phyloP scores from a whole-genome alignment of 1,139 yeast genomes.

The Kurtzmaniella quercitrusa region DNA sequence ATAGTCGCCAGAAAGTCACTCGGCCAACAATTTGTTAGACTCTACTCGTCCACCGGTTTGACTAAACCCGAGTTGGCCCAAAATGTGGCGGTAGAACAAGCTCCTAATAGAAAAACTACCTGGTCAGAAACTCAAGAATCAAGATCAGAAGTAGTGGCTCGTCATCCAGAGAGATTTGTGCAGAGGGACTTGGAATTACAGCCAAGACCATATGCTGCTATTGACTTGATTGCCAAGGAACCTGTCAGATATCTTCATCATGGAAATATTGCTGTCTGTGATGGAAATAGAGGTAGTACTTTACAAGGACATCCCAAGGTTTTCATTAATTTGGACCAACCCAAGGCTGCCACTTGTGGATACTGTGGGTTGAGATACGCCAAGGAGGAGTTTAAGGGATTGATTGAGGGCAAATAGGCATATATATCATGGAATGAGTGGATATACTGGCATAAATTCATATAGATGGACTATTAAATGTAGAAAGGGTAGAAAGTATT shows the following conservation, averaged over 20 bases:
- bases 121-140: constrained; percentile 74
- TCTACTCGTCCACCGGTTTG: constrained; percentile 30
- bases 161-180: constrained; percentile 60
- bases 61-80: constrained; percentile 32
- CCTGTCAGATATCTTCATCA: constrained; percentile 63
- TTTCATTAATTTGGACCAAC: constrained; percentile 74
- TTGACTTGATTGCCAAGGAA: constrained; percentile 71
- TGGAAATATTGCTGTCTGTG: constrained; percentile 71
- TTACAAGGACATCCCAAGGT: constrained; percentile 86
- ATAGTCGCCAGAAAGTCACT: constrained; percentile 7
- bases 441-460: constrained; percentile 1
- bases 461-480: background rate
- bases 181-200: constrained; percentile 66
- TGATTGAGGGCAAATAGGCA: constrained; percentile 26
- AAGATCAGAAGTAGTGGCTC: constrained; percentile 52
- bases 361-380: constrained; percentile 75
- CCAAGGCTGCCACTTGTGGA: constrained; percentile 68
- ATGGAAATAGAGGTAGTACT: constrained; percentile 67
- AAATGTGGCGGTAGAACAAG: constrained; percentile 47
- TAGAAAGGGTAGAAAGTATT: background rate
- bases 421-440: background rate
- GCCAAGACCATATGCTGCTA: constrained; percentile 83
- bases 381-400: constrained; percentile 40
- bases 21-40: constrained; percentile 9
- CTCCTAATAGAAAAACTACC: constrained; percentile 66